Evolutionary conservation across 2,329 filamentous ascomycete genomes (phyloP), one percentile per base, ranked within the genome.

Genomic region (Venturia nashicola): DNA sequence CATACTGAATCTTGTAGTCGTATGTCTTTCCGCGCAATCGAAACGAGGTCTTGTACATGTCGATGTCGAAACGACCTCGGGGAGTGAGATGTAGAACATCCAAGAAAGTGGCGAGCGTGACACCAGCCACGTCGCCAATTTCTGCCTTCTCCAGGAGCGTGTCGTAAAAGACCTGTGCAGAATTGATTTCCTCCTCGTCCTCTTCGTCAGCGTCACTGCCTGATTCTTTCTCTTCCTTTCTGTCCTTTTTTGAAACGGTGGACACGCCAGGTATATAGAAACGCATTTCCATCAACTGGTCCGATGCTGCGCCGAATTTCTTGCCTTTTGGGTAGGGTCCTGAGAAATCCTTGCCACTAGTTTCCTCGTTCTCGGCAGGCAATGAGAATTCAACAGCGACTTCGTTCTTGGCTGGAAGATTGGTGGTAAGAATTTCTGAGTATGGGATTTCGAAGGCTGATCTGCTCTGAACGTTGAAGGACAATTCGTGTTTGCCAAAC

Each of bases 1-100:
- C 90, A 77, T 97, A 99, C 75, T 97, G 91, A 68, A 99, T 97
- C 83, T 99, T 99, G 85, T 99, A 99, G 79, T 99, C 95, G 80
- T 99, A 99, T 32, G 94, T 99, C 79, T 99, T 99, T 72, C 94
- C 94, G 68, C 94, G 93, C 67, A 99, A 83, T 67, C 94, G 89
- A 83, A 99, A 97, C 2, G 94, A 97, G 18, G 86, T 88, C 76
- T 97, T 94, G 83, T 99, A 99, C 89, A 99, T 96, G 76, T 99
- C 94, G 78, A 99, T 96, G 75, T 97, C 94, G 82, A 99, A 99
- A 69, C 94, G 93, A 75, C 94, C 95, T 89, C 94, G 92, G 67
- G 94, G 94, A 14, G 94, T 99, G 72, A 99, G 89, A 79, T 99
- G 95, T 62, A 99, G 81, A 66, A 97, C 90, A 76, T 99, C 94